Conservation (phyloP, 2,329 filamentous ascomycete species). For the Monilinia vaccinii-corymbosi region DNA sequence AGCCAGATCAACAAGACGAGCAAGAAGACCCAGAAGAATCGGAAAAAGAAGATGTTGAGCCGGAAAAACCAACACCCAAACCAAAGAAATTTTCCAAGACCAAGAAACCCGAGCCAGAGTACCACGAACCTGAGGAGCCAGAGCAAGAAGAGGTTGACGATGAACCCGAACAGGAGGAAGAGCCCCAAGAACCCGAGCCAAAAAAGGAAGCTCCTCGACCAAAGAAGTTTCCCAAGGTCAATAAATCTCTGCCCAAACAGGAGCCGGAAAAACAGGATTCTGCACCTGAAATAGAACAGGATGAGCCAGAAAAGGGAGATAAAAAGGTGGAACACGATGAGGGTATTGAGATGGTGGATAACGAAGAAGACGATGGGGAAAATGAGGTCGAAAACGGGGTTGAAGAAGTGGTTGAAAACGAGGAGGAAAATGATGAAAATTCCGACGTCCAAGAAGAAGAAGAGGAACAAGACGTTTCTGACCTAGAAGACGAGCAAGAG, state of each 20-base stretch:
- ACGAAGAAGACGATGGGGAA: slow-evolving; percentile 1
- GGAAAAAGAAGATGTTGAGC: slow-evolving; percentile 47
- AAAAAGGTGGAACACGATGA: slow-evolving; percentile 6
- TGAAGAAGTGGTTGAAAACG: neutral
- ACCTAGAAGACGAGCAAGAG: neutral
- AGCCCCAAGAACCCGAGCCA: slow-evolving; percentile 39
- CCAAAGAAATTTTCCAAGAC: neutral
- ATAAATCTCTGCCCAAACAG: neutral
- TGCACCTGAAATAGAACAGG: neutral
- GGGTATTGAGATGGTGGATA: slow-evolving; percentile 4
- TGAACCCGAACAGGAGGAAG: slow-evolving; percentile 16
- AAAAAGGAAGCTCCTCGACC: neutral
- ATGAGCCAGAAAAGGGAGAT: neutral
- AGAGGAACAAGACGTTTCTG: neutral
- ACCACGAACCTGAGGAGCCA: neutral
- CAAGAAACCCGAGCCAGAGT: neutral
- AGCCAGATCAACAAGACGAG: slow-evolving; percentile 31
- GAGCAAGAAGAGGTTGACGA: neutral
- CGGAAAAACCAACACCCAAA: neutral
- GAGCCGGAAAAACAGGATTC: neutral
- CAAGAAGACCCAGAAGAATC: slow-evolving; percentile 35
- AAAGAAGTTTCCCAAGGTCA: neutral
- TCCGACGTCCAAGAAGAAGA: slow-evolving; percentile 4
- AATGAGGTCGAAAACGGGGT: neutral
- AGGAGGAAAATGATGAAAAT: neutral